phyloP scores from a whole-genome alignment of 75 land plant genomes.

The Picea sitchensis region DNA sequence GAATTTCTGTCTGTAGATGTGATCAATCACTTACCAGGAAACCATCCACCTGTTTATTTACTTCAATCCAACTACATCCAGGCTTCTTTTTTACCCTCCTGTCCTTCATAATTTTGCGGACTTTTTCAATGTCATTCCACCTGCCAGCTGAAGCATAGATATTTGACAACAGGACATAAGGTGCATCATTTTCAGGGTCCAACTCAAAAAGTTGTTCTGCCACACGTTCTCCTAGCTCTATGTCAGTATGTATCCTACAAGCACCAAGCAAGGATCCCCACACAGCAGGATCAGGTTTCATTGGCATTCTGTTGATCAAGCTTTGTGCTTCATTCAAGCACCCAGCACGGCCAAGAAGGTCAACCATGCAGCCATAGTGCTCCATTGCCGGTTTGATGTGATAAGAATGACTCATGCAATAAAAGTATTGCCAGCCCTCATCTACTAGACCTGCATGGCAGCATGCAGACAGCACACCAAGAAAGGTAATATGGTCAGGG shows the following conservation, averaged over 20 bases:
- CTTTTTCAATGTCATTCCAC: neutral
- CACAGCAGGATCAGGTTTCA: neutral
- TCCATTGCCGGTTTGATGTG: neutral
- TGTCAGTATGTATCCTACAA: neutral
- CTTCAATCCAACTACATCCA: constrained; percentile 2
- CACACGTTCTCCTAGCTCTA: neutral
- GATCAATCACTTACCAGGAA: neutral
- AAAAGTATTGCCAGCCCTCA: neutral
- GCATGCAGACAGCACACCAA: neutral
- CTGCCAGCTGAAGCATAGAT: neutral
- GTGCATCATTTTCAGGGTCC: neutral
- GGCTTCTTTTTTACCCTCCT: neutral
- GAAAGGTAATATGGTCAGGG: neutral
- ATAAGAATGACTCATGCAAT: neutral
- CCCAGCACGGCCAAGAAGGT: constrained; percentile 13
- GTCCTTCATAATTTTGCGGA: neutral
- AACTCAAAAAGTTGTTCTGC: neutral
- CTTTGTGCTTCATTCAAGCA: constrained; percentile 8
- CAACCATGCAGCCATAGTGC: constrained; percentile 9
- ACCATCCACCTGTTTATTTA: neutral
- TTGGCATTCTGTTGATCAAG: neutral
- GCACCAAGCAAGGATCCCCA: constrained; percentile 12
- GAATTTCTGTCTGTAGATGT: neutral
- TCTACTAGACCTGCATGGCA: neutral
- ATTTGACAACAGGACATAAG: neutral